Conservation (phyloP, 371 early-diverging fungal species). For the Mucor saturninus region DNA sequence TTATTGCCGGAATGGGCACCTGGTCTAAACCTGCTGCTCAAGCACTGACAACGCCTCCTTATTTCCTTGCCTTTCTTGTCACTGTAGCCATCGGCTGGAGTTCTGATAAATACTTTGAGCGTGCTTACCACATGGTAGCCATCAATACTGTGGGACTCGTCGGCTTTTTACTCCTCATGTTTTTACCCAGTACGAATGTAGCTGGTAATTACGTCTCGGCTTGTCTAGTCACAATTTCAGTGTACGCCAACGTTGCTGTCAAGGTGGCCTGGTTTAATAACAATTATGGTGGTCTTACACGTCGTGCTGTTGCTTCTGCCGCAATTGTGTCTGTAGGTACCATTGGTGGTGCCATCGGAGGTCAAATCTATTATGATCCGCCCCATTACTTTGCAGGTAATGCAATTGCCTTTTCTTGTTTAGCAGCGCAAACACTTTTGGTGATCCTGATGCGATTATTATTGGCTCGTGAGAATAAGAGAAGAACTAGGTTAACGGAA, state of each 20-base stretch:
- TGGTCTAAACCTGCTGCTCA: conserved; percentile 45
- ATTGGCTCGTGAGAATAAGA: conserved; percentile 40
- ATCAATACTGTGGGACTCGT: conserved; percentile 27
- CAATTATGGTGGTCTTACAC: conserved; percentile 44
- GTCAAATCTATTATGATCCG: conserved; percentile 44
- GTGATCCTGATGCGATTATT: conserved; percentile 22
- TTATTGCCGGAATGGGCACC: conserved; percentile 37
- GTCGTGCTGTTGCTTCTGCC: conserved; percentile 45
- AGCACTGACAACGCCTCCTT: conserved; percentile 46
- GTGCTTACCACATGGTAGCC: conserved; percentile 38
- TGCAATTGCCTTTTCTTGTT: conserved; percentile 35
- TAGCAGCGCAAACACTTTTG: conserved; percentile 32
- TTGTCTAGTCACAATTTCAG: conserved; percentile 33
- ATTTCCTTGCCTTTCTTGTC: conserved; percentile 29
- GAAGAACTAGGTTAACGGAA: conserved; percentile 29
- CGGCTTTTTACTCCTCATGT: conserved; percentile 40
- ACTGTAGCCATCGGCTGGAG: conserved; percentile 37
- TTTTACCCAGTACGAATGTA: conserved; percentile 21
- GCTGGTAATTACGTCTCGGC: conserved; percentile 34
- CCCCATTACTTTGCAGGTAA: conserved; percentile 36
- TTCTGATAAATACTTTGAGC: conserved; percentile 36
- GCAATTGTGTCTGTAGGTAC: conserved; percentile 43
- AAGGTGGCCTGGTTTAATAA: conserved; percentile 47
- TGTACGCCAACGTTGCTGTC: conserved; percentile 44
- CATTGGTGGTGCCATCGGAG: conserved; percentile 45